Conservation (phyloP, 345 rosid genomes). For the Tarenaya hassleriana region DNA sequence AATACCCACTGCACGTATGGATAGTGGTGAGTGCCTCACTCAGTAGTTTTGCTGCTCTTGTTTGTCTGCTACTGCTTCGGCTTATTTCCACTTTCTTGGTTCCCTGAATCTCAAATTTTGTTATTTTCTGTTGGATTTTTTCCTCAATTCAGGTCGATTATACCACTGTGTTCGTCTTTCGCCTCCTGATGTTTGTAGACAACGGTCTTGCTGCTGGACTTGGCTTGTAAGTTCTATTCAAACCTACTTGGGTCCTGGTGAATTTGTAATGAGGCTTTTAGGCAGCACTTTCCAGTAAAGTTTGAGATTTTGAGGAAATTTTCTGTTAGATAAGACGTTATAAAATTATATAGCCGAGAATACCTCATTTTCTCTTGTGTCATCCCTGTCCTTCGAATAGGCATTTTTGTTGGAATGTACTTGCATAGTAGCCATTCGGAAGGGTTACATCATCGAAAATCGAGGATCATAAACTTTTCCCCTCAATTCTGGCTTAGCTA, state of each 20-base stretch:
- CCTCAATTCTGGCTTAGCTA: neutral
- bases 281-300: too few species aligned
- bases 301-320: too few species aligned
- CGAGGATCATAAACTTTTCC: neutral
- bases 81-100: slow-evolving; percentile 1
- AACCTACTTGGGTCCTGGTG: slow-evolving; percentile 6
- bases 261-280: neutral
- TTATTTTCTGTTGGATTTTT: slow-evolving; percentile 3
- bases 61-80: neutral
- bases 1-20: slow-evolving; percentile 95
- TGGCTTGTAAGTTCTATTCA: slow-evolving; percentile 73
- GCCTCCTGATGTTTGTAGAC: slow-evolving; percentile 90
- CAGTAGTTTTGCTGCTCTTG: neutral
- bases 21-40: slow-evolving; percentile 64
- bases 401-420: neutral
- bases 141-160: slow-evolving; percentile 73
- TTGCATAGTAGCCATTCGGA: slow-evolving; percentile 2
- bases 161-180: slow-evolving; percentile 77
- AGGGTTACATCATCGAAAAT: slow-evolving; percentile 3
- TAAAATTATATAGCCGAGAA: too few species aligned
- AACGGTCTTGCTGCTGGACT: slow-evolving; percentile 91
- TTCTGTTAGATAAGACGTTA: too few species aligned
- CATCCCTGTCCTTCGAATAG: slow-evolving; percentile 2
- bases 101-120: neutral
- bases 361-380: neutral